Percentiles rank a stretch among this genome's conserved stretches.
Conservation (phyloP, 345 rosid species). For the Salix caprea region DNA sequence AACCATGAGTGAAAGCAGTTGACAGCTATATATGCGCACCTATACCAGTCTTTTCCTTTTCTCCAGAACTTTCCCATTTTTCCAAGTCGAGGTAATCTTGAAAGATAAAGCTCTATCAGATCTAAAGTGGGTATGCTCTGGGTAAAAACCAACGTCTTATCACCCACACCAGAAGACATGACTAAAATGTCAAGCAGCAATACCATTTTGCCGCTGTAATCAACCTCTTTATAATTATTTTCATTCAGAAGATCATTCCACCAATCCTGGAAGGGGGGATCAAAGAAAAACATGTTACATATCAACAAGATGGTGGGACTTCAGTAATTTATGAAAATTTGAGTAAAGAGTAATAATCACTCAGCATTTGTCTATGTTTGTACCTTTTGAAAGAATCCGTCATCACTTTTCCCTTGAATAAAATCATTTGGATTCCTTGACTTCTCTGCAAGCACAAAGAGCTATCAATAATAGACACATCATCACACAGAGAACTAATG, state of each 20-base stretch:
- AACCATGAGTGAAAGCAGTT: neutral
- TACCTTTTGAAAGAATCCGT: slow-evolving; percentile 75
- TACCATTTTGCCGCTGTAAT: slow-evolving; percentile 96
- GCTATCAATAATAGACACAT: neutral
- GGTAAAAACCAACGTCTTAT: slow-evolving; percentile 92
- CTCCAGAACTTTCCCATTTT: slow-evolving; percentile 85
- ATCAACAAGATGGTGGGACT: neutral
- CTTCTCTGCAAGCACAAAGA: slow-evolving; percentile 45
- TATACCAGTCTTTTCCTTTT: slow-evolving; percentile 97
- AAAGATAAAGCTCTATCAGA: slow-evolving; percentile 89
- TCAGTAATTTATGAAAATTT: neutral
- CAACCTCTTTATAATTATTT: slow-evolving; percentile 61
- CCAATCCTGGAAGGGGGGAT: slow-evolving; percentile 65
- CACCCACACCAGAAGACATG: slow-evolving; percentile 70
- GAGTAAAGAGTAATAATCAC: neutral
- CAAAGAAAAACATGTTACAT: neutral
- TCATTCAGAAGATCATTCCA: slow-evolving; percentile 89
- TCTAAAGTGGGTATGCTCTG: slow-evolving; percentile 98
- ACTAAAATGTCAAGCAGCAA: slow-evolving; percentile 83
- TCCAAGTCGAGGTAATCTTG: slow-evolving; percentile 67
- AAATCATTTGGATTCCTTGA: slow-evolving; percentile 41
- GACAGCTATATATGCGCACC: slow-evolving; percentile 46
- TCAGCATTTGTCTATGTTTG: neutral
- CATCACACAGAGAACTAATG: neutral
- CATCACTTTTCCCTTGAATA: slow-evolving; percentile 48